A percentile compares a stretch with the other conserved stretches of the same genome.
Conservation (phyloP, 169 alveolate genomes). For the Plasmodium knowlesi region DNA sequence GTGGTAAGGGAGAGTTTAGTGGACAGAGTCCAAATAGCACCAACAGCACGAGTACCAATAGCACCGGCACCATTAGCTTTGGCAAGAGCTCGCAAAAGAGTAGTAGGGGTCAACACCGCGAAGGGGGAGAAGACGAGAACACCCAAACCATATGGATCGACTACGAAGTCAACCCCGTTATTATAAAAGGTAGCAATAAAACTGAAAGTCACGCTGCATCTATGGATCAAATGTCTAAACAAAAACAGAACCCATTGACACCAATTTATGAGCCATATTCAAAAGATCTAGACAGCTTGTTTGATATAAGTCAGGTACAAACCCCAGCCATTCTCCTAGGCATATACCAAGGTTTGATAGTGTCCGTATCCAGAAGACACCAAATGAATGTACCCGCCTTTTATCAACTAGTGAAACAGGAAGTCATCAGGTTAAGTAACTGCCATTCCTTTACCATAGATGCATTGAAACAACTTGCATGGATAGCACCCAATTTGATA, state of each 20-base stretch:
- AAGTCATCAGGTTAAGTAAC: slow-evolving; percentile 21
- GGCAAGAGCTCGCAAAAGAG: neutral
- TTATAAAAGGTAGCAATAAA: slow-evolving; percentile 20
- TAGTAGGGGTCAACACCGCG: neutral
- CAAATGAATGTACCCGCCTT: slow-evolving; percentile 53
- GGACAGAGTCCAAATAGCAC: neutral
- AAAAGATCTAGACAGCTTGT: slow-evolving; percentile 49
- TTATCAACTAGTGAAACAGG: slow-evolving; percentile 46
- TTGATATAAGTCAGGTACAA: slow-evolving; percentile 11
- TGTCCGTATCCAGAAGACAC: slow-evolving; percentile 57
- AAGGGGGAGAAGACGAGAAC: neutral
- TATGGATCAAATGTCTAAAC: slow-evolving; percentile 43
- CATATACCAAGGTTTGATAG: slow-evolving; percentile 24
- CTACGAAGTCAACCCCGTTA: slow-evolving; percentile 64
- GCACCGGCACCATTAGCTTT: neutral
- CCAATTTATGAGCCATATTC: slow-evolving; percentile 50
- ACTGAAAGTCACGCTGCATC: neutral
- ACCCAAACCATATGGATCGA: slow-evolving; percentile 1
- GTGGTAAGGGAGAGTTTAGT: neutral
- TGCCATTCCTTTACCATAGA: slow-evolving; percentile 21
- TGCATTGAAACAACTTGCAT: slow-evolving; percentile 47
- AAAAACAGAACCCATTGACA: slow-evolving; percentile 56
- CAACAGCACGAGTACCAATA: neutral
- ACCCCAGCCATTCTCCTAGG: slow-evolving; percentile 22
- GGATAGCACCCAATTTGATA: slow-evolving; percentile 73